phyloP scores from a whole-genome alignment of 495 filamentous ascomycete genomes.

The Saxispiralis lemnorum region DNA sequence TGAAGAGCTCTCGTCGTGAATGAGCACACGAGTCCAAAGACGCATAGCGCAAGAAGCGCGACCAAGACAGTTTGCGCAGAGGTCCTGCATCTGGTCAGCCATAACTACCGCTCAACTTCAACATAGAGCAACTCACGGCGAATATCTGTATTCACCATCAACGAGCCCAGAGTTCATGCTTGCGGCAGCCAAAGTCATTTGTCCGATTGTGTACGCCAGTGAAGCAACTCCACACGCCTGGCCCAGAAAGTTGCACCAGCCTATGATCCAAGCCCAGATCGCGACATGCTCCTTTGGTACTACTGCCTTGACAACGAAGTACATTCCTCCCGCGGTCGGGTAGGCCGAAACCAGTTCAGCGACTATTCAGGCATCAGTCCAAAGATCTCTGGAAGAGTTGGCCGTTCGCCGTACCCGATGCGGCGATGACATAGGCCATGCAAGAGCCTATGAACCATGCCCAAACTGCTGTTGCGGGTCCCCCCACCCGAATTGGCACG shows the following conservation, averaged over 20 bases:
- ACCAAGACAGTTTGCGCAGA: slow-evolving; percentile 46
- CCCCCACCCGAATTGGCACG: slow-evolving; percentile 43
- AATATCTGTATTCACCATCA: slow-evolving; percentile 25
- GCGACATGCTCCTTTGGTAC: slow-evolving; percentile 29
- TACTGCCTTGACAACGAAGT: slow-evolving; percentile 30
- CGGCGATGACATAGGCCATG: slow-evolving; percentile 51
- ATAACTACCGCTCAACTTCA: background rate
- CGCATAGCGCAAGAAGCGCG: slow-evolving; percentile 37
- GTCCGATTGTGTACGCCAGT: slow-evolving; percentile 48
- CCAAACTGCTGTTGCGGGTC: slow-evolving; percentile 55
- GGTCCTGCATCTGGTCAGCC: slow-evolving; percentile 28
- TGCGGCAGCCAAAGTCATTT: slow-evolving; percentile 49
- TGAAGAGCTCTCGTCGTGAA: slow-evolving; percentile 47
- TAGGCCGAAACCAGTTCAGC: slow-evolving; percentile 37
- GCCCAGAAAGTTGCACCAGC: slow-evolving; percentile 53
- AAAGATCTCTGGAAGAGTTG: background rate
- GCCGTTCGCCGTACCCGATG: slow-evolving; percentile 30
- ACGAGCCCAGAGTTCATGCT: slow-evolving; percentile 37
- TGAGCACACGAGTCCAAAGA: slow-evolving; percentile 47
- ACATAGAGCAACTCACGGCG: slow-evolving; percentile 30
- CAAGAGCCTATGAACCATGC: slow-evolving; percentile 51
- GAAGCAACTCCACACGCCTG: slow-evolving; percentile 47
- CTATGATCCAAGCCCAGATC: slow-evolving; percentile 35
- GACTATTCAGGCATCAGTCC: slow-evolving; percentile 15
- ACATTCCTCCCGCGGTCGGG: slow-evolving; percentile 35